Evolutionary conservation across 345 rosid species (phyloP).

Genomic region (Citrus trifoliata): DNA sequence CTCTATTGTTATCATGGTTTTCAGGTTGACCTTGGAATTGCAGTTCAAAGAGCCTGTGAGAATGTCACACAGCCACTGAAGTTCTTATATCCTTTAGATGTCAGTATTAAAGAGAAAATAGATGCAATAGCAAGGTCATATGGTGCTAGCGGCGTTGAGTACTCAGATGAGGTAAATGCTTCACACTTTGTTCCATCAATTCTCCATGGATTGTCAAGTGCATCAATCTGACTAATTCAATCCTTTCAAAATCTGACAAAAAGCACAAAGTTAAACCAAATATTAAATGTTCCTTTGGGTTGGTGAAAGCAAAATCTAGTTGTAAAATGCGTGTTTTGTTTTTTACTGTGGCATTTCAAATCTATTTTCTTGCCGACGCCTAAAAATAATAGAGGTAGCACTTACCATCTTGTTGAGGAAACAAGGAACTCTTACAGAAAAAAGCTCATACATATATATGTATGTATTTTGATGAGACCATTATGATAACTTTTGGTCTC

Average conservation of each 20-base stretch:
- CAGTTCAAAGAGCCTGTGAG: conserved; percentile 87
- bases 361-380: not conserved
- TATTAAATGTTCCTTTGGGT: not conserved
- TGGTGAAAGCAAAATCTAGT: not conserved
- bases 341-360: not conserved
- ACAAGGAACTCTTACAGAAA: too few relatives aligned
- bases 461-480: not conserved
- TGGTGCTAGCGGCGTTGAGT: conserved; percentile 91
- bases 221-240: not conserved
- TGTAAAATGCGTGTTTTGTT: not conserved
- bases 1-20: conserved; percentile 4
- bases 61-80: conserved; percentile 60
- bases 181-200: not conserved
- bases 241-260: not conserved
- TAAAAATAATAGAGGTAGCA: not conserved
- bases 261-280: not conserved
- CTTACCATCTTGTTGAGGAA: not conserved
- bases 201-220: not conserved
- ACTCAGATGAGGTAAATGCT: conserved; percentile 79
- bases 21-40: conserved; percentile 94
- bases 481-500: not conserved
- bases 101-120: conserved; percentile 80
- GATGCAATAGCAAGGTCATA: conserved; percentile 91
- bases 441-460: not conserved
- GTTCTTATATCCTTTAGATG: conserved; percentile 79